These are phyloP conservation scores for Corymbia calophylla DNA, from an alignment of 441 rosid genomes.

Conservation along the genomic window DNA sequence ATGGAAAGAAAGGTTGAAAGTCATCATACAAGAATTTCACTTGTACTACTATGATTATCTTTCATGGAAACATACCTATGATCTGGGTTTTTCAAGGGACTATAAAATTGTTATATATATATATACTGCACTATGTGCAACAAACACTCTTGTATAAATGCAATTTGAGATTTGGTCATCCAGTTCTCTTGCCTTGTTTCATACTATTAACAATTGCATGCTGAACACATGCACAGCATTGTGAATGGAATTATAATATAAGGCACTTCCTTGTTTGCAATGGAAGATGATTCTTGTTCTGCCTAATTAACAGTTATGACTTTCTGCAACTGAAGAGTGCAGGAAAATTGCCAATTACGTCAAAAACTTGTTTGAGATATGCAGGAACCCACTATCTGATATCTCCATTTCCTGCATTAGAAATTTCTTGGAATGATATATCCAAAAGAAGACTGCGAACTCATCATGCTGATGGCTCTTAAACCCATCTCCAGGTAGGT, in stretches of 20 bases:
- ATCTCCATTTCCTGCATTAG: not conserved
- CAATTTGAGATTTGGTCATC: not conserved
- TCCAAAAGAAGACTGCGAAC: not conserved
- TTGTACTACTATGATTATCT: not conserved
- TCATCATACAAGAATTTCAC: not conserved
- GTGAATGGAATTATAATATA: not conserved
- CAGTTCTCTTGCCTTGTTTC: not conserved
- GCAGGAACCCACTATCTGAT: not conserved
- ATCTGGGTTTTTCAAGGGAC: not conserved
- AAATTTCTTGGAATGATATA: not conserved
- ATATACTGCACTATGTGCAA: not conserved
- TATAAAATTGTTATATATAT: not conserved
- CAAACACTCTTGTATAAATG: not conserved
- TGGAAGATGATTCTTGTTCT: not conserved
- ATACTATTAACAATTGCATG: not conserved
- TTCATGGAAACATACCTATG: not conserved
- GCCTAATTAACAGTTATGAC: not conserved
- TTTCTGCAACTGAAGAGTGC: not conserved
- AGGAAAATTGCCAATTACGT: not conserved
- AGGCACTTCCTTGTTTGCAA: not conserved
- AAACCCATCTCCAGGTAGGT: not conserved
- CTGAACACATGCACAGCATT: not conserved
- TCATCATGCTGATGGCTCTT: not conserved
- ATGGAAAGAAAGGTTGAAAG: constrained; percentile 1
- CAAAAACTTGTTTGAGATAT: not conserved